A percentile compares a stretch with the other conserved stretches of the same genome.
These are phyloP conservation scores for Umbelopsis sp. DNA, from an alignment of 371 early-diverging fungal genomes.

Conservation along the genomic window DNA sequence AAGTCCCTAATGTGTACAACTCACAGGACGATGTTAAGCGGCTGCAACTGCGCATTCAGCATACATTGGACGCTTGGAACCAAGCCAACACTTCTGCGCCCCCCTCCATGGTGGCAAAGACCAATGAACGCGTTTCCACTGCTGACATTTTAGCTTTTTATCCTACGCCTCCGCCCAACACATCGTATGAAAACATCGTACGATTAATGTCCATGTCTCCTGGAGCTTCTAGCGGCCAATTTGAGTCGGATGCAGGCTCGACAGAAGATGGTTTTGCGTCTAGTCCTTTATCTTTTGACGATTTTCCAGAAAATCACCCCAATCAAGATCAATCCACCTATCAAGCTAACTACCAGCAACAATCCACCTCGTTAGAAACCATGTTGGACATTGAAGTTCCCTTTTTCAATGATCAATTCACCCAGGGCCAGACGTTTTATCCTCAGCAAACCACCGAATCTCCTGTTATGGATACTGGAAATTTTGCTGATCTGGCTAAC, in stretches of 20 bases:
- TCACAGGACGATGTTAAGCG: not conserved
- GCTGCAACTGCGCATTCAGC: not conserved
- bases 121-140: not conserved
- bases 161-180: constrained; percentile 25
- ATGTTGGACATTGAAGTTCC: no score
- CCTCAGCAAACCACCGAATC: no score
- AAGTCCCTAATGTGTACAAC: not conserved
- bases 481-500: not conserved
- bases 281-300: not conserved
- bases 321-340: no score
- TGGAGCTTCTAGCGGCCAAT: not conserved
- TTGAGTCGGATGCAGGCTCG: not conserved
- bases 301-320: not conserved
- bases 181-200: constrained; percentile 30
- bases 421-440: no score
- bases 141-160: not conserved
- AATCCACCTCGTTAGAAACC: no score
- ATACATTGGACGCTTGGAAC: not conserved
- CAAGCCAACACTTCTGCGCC: not conserved
- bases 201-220: constrained; percentile 27
- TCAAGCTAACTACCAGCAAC: no score
- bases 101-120: not conserved
- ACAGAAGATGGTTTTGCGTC: not conserved
- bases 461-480: not conserved
- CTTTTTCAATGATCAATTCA: no score